Base-by-base conservation (phyloP, 805 yeast genomes). In the Wickerhamomyces silvicola region DNA sequence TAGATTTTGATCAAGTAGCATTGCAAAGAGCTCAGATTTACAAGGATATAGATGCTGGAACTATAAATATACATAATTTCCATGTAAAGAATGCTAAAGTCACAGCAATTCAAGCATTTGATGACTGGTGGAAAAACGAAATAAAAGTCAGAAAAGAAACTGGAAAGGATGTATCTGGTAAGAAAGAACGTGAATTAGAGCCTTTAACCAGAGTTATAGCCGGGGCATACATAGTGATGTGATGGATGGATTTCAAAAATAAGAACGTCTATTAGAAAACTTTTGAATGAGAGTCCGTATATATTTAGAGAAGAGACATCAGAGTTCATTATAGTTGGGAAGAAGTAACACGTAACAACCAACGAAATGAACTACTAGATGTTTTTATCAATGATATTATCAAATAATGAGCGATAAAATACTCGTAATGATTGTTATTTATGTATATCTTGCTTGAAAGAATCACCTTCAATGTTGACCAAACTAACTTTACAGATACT, bases 191-290 rank as follows among this genome's bases (percentile, higher is more conserved):
- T 9, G 60, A 62, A 48, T 63, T 71, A 1, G 59, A 54, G 1
- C 70, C 72, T 0, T 45, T 80, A 7, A 49, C 38, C 1, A 56
- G 81, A 0, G 56, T 81, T 10, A 79, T 0, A 90, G 92, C 0
- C 56, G 84, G 41, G 92, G 92, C 0, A 45, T 77, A 6, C 92
- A 82, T 51, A 77, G 84, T 28, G 60, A n/a, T n/a, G n/a, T n/a
- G n/a, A 50, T 1, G 73, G 70, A 5, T 84, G 86, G 0, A 48
- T 59, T 2, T 62, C 81, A 1, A 67, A 59, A 37, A 63, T 81
- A 12, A 64, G 64, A 36, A 52, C 39, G 1, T 46, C 65, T 2
- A 71, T 79, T 4, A 54, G 57, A 27, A 59, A 52, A 13, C 52
- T 58, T 40, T 56, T 82, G 24, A 43, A 38, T 3, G 37, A 38